These are phyloP conservation scores for Colletotrichum sp. DNA, from an alignment of 2,329 filamentous ascomycete species.

Conservation along the genomic window DNA sequence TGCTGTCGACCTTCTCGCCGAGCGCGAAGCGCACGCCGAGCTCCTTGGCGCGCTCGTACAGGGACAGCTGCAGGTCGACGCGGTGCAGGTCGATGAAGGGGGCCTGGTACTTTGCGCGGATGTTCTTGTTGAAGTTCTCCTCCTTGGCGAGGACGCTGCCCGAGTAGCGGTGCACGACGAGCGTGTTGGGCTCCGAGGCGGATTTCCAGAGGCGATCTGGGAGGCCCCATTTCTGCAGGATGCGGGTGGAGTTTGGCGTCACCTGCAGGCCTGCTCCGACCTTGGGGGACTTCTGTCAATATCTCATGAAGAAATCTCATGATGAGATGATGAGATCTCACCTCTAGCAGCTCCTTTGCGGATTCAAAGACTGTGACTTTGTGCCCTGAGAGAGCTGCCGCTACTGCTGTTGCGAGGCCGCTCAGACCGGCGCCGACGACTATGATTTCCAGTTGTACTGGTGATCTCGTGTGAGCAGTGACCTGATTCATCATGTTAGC, in stretches of 20 bases:
- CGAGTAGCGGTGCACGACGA: conserved; percentile 59
- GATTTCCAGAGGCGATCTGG: conserved; percentile 44
- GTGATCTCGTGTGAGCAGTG: neutral
- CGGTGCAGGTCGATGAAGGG: conserved; percentile 68
- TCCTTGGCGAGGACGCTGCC: conserved; percentile 55
- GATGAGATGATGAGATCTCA: conserved; percentile 14
- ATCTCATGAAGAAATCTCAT: neutral
- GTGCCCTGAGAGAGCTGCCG: conserved; percentile 41
- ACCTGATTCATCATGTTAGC: neutral
- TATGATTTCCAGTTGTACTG: conserved; percentile 36
- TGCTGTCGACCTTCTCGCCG: conserved; percentile 47
- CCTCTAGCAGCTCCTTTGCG: conserved; percentile 43
- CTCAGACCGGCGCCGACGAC: conserved; percentile 48
- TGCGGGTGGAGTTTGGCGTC: conserved; percentile 53
- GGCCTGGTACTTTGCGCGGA: conserved; percentile 57
- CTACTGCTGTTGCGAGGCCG: conserved; percentile 44
- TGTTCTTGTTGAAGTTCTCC: conserved; percentile 55
- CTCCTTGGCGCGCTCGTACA: conserved; percentile 55
- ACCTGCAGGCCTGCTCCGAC: conserved; percentile 60
- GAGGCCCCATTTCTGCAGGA: conserved; percentile 57
- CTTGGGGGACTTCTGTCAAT: conserved; percentile 28
- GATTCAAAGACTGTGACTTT: conserved; percentile 47
- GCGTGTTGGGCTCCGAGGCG: conserved; percentile 46
- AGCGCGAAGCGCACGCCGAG: conserved; percentile 58
- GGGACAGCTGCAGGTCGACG: conserved; percentile 62